phyloP scores from a whole-genome alignment of 2,329 filamentous ascomycete species.

The Ilyonectria robusta region DNA sequence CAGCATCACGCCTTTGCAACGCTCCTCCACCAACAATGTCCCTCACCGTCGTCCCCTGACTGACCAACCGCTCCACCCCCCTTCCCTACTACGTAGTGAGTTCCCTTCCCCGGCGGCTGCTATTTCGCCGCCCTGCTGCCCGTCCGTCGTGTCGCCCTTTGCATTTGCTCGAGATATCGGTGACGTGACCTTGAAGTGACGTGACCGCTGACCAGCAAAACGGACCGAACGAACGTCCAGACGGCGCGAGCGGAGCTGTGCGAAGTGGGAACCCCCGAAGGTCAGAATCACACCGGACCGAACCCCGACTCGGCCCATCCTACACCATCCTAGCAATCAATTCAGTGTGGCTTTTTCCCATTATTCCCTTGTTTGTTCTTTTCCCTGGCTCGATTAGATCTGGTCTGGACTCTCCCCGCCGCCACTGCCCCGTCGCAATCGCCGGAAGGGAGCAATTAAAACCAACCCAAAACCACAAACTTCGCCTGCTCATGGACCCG shows the following conservation, averaged over 20 bases:
- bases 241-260: slow-evolving; percentile 7
- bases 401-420: not conserved
- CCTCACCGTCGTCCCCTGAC: slow-evolving; percentile 24
- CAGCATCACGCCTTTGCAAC: slow-evolving; percentile 10
- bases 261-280: slow-evolving; percentile 7
- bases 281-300: slow-evolving; percentile 21
- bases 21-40: slow-evolving; percentile 24
- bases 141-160: not conserved
- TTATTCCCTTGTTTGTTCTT: slow-evolving; percentile 1
- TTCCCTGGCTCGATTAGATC: not conserved
- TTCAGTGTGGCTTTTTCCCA: slow-evolving; percentile 14
- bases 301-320: slow-evolving; percentile 24
- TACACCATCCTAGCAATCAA: slow-evolving; percentile 9
- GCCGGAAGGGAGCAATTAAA: slow-evolving; percentile 9
- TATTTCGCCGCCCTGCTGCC: slow-evolving; percentile 1
- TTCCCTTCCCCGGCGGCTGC: slow-evolving; percentile 10
- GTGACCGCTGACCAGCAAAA: slow-evolving; percentile 10
- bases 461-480: slow-evolving; percentile 26
- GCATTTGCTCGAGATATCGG: not conserved
- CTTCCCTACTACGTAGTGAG: not conserved
- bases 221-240: slow-evolving; percentile 20
- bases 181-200: slow-evolving; percentile 22
- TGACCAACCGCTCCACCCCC: not conserved
- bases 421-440: slow-evolving; percentile 2
- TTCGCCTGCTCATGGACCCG: slow-evolving; percentile 46